Conservation (phyloP, 176 grass and related monocot genomes). For the Urochloa ruziziensis region DNA sequence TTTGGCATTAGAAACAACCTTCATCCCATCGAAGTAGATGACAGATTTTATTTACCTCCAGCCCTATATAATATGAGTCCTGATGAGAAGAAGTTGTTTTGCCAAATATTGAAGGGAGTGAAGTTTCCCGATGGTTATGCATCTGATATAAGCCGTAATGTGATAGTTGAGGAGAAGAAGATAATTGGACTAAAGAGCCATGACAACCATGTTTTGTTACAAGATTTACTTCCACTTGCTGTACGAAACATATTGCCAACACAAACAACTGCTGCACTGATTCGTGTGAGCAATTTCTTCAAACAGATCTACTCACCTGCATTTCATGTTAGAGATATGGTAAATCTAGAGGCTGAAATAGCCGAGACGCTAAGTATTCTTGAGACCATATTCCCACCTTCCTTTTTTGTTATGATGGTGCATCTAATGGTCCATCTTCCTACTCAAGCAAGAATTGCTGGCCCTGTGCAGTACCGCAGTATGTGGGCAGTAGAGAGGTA, state of each 20-base stretch:
- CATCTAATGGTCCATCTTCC: neutral
- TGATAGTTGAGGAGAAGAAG: neutral
- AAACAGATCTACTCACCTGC: neutral
- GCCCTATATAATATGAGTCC: neutral
- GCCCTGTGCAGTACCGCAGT: neutral
- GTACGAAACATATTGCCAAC: neutral
- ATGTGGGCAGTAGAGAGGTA: neutral
- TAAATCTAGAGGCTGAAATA: neutral
- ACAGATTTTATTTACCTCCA: neutral
- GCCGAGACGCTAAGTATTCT: neutral
- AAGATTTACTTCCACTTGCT: neutral
- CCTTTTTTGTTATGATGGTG: neutral
- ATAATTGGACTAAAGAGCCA: neutral
- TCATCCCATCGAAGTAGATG: neutral
- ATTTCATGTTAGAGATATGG: neutral
- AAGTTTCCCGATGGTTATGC: neutral
- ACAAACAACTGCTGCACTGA: neutral
- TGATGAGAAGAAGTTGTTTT: neutral
- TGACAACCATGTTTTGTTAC: too few species aligned
- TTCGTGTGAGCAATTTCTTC: slow-evolving; percentile 15
- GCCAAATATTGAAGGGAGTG: neutral
- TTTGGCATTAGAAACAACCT: neutral
- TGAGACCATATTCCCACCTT: neutral
- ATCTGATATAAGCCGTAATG: neutral
- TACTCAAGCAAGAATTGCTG: neutral